Percentiles rank a stretch among this genome's conserved stretches.
These are phyloP conservation scores for Talaromyces sp. DNA, from an alignment of 2,329 filamentous ascomycete species.

Conservation along the genomic window DNA sequence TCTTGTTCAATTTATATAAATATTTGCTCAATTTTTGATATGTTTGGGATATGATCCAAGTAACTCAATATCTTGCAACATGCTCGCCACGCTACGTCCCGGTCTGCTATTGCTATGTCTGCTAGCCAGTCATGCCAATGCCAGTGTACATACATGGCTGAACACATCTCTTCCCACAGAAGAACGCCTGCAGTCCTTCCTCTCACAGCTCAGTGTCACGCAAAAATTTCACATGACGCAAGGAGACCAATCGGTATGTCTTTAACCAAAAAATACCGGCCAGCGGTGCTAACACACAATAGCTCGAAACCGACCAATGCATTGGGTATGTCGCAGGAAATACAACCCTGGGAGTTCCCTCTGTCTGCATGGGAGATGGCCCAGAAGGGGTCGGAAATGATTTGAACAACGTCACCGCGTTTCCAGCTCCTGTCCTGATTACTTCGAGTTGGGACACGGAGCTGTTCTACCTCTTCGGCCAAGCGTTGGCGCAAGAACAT, in stretches of 20 bases:
- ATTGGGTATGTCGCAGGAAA: background rate
- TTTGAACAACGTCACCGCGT: background rate
- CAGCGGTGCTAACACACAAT: no score
- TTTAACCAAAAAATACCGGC: no score
- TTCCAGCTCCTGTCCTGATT: background rate
- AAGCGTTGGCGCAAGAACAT: background rate
- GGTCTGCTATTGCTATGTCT: background rate
- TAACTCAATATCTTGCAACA: background rate
- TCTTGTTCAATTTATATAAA: background rate
- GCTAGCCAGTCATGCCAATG: background rate
- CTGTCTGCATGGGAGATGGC: background rate
- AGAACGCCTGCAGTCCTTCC: no score
- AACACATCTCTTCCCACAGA: background rate
- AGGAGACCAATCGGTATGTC: no score
- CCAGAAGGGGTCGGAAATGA: background rate
- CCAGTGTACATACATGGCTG: background rate
- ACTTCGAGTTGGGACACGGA: background rate
- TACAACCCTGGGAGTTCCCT: background rate
- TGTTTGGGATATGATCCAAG: background rate
- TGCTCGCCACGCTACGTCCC: background rate
- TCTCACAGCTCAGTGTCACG: no score
- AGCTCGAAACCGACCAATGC: background rate
- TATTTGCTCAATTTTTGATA: background rate
- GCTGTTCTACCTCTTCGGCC: background rate
- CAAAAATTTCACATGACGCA: no score